Base-by-base conservation (phyloP, 129 eudicot genomes). In the Chrysanthemum makinoi region DNA sequence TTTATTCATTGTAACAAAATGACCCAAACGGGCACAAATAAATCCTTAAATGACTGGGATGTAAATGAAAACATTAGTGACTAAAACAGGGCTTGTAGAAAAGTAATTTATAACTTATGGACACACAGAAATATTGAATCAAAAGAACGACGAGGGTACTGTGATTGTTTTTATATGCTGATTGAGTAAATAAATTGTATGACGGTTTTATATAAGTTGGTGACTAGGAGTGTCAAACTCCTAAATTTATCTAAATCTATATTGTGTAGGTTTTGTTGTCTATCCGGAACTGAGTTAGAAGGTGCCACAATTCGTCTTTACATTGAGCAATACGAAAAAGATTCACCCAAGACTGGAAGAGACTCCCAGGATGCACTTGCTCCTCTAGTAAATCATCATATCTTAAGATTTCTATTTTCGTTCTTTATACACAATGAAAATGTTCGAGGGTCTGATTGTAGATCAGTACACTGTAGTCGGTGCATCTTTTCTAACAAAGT, bases 271-370 rank as follows among this genome's bases (percentile, higher is more conserved):
- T 92, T 33, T 89, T 92, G 95, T 72, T 85, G n/a, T n/a, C n/a
- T 85, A 22, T 89, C 96, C 68, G 95, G 95, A 75, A 92, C 96
- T 33, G 98, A 96, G 6, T 92, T 95, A 10, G 96, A 92, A 64
- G 95, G 96, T 35, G 96, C 95, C 56, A 92, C 98, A 24, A 87
- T 93, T 67, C 92, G 98, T 80, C 82, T 93, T 9, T 92, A 89
- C 77, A 89, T 89, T 8, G 96, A 92, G 72, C 98, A 92, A 78
- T 92, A 87, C 13, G 98, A 85, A 74, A 85, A 87, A 63, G 96
- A 92, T 77, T 69, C 96, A 65, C 75, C 91, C 10, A 92, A 86
- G 79, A 86, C 66, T 6, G 91, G 98, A 68, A 87, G 95, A 72
- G 98, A 87, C 52, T 89, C 96, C 61, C 88, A 83, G 64, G 96